Evolutionary conservation across 495 filamentous ascomycete species (phyloP), one percentile per base, ranked within the genome.

Genomic region (Parathielavia hyrcaniae): DNA sequence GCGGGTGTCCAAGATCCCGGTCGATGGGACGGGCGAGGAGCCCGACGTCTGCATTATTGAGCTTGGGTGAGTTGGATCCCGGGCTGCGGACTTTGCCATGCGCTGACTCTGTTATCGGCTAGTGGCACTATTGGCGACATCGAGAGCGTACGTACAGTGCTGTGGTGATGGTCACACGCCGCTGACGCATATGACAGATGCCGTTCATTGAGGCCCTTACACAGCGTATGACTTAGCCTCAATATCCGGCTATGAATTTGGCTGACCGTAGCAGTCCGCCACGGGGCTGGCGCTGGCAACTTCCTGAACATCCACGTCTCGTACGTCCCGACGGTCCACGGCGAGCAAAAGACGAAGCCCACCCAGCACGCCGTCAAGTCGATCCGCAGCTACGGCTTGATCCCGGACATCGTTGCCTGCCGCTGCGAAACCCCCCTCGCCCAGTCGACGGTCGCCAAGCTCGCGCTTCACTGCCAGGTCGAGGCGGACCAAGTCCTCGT

Each of bases 281-380:
- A 59, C 44, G 57, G 54, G 44, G 50, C 50, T 7, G 89, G 88
- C 56, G 87, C 84, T 68, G 76, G 81, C 63, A 93, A 95, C 72
- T 95, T 97, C 71, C 65, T 89, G 61, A 84, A 88, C 69, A 96
- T 93, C 59, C 84, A 90, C 67, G 91, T 95, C 44, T 89, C 82
- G 10, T 83, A 87, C 47, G 81, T 96, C 19, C 91, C 90, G 0
- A 73, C 91, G 4, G 60, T 71, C 10, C 53, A 81, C 49, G 82
- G 86, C n/a, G 93, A 97, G 75, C 83, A 93, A 73, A 98, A 97
- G 83, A 97, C 90, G 14, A 98, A 98, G 72, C 93, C 93, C 1
- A 97, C 93, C 0, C 93, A 97, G 69, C 80, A 86, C 60, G 89
- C 93, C 38, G 90, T 96, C 69, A 85, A 84, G 62, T 82, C 88